Conservation (phyloP, 2,329 filamentous ascomycete species). For the Aureobasidium subglaciale region DNA sequence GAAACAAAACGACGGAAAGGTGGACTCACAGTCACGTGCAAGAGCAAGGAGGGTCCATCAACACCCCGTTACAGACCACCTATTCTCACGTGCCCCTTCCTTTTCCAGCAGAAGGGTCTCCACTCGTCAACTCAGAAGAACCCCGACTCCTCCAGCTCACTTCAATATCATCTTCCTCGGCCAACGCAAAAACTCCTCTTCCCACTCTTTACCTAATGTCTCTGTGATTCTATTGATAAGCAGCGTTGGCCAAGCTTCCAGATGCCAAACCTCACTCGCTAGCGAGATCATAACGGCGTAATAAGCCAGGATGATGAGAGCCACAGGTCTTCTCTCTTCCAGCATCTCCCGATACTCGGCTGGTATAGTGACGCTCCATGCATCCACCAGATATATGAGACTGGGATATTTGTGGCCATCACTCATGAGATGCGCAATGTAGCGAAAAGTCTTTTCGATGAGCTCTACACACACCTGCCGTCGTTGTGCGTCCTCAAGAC, state of each 20-base stretch:
- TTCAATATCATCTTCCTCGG: background rate
- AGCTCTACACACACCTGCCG: background rate
- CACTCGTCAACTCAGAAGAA: too few species aligned
- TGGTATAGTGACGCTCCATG: background rate
- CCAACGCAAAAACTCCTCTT: background rate
- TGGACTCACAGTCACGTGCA: too few species aligned
- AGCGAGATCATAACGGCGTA: background rate
- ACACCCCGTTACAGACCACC: too few species aligned
- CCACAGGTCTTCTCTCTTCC: background rate
- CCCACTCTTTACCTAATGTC: background rate
- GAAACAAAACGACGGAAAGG: too few species aligned
- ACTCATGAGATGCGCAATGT: background rate
- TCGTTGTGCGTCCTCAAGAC: background rate
- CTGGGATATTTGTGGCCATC: background rate
- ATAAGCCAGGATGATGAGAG: background rate
- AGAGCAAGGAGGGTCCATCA: too few species aligned
- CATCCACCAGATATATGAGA: background rate
- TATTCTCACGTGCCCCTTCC: too few species aligned
- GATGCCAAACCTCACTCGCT: background rate
- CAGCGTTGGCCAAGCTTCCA: background rate
- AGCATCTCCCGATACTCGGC: background rate
- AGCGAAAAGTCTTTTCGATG: background rate
- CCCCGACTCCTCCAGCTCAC: too few species aligned
- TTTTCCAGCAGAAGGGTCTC: too few species aligned
- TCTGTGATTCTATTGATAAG: background rate